phyloP scores from a whole-genome alignment of 306 rosid species.

The Lotus japonicus region DNA sequence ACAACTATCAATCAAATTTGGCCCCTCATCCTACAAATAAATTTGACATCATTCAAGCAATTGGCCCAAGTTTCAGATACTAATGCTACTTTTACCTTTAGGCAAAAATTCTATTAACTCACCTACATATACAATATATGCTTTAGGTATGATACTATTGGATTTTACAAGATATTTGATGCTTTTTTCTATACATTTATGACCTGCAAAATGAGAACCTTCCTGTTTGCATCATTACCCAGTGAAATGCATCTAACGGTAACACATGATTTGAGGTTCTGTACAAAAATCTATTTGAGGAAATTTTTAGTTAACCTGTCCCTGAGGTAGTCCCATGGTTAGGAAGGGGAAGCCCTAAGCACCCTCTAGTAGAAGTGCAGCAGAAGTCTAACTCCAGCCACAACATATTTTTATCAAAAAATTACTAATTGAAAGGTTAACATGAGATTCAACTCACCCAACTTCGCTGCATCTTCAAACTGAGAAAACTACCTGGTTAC shows the following conservation, averaged over 20 bases:
- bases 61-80: no score
- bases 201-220: no score
- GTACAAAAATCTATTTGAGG: constrained; percentile 8
- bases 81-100: no score
- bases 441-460: constrained; percentile 7
- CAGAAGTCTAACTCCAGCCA: constrained; percentile 5
- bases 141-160: no score
- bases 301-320: neutral
- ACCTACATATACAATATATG: no score
- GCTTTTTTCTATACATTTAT: no score
- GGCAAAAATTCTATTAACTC: no score
- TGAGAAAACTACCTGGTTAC: constrained; percentile 11
- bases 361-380: neutral
- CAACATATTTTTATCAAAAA: constrained; percentile 4
- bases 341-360: neutral
- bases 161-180: no score
- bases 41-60: no score
- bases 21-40: no score
- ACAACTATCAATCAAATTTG: no score
- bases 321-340: neutral
- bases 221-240: neutral
- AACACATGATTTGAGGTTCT: neutral
- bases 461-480: constrained; percentile 5
- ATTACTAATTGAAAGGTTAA: neutral
- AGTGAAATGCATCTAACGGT: neutral